Conservation (phyloP, 1,284 basidiomycete species). For the Sporisorium graminicola region DNA sequence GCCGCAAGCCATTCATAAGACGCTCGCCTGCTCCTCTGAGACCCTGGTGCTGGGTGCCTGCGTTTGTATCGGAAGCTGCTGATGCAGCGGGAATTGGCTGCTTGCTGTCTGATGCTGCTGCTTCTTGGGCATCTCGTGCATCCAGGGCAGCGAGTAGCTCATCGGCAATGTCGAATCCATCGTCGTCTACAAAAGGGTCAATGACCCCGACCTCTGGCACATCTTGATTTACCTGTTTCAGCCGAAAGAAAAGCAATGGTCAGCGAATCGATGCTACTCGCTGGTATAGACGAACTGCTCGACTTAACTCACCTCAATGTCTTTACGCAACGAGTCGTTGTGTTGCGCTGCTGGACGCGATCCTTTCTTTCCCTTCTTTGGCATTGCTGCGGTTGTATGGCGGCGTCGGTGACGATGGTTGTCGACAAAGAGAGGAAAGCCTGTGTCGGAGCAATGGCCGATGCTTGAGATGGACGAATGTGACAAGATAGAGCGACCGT, state of each 20-base stretch:
- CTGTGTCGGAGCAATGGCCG: not conserved
- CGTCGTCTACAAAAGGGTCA: slow-evolving; percentile 43
- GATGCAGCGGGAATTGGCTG: slow-evolving; percentile 1
- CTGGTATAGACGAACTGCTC: not conserved
- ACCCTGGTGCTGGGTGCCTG: slow-evolving; percentile 18
- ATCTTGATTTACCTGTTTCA: not conserved
- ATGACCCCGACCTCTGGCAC: slow-evolving; percentile 14
- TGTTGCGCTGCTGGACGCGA: slow-evolving; percentile 18
- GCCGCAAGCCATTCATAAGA: slow-evolving; percentile 36
- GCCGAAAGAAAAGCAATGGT: not conserved
- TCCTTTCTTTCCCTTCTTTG: slow-evolving; percentile 46
- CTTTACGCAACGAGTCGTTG: slow-evolving; percentile 32
- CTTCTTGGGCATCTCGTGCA: slow-evolving; percentile 48
- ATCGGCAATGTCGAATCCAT: slow-evolving; percentile 58
- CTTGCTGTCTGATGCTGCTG: slow-evolving; percentile 2
- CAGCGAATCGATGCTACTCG: not conserved
- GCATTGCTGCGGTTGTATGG: slow-evolving; percentile 17
- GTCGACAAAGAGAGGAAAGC: not conserved
- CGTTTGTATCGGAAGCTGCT: slow-evolving; percentile 14
- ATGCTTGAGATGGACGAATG: not conserved
- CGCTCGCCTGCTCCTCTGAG: slow-evolving; percentile 51
- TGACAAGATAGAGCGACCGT: not conserved
- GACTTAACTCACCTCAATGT: slow-evolving; percentile 27
- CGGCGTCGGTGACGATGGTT: not conserved
- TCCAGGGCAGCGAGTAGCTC: slow-evolving; percentile 59